Evolutionary conservation across 768 basidiomycete genomes (phyloP).

Genomic region (Dioszegia hungarica): DNA sequence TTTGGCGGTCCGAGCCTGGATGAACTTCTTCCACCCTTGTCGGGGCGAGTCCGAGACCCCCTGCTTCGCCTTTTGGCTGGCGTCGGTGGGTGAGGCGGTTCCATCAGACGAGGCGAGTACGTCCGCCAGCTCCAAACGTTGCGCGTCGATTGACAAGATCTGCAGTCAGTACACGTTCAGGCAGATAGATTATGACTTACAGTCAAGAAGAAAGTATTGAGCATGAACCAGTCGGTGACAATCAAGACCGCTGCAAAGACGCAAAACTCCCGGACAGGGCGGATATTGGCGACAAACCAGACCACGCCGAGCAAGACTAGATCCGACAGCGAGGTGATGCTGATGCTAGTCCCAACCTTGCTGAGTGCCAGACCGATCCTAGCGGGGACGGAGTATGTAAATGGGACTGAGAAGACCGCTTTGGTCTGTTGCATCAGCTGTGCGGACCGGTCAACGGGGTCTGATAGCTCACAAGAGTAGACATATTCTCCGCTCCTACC

Average conservation of each 20-base stretch:
- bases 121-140: slow-evolving; percentile 84
- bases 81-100: neutral
- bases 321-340: slow-evolving; percentile 84
- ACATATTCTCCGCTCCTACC: slow-evolving; percentile 97
- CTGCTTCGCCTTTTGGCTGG: neutral
- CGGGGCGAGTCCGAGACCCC: slow-evolving; percentile 9
- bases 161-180: slow-evolving; percentile 5
- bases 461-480: slow-evolving; percentile 64
- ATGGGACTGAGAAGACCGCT: slow-evolving; percentile 40
- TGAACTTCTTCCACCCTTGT: slow-evolving; percentile 11
- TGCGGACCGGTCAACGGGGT: no score
- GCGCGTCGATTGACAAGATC: slow-evolving; percentile 83
- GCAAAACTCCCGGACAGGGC: slow-evolving; percentile 87
- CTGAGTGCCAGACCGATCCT: slow-evolving; percentile 87
- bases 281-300: slow-evolving; percentile 62
- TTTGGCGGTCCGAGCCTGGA: slow-evolving; percentile 16
- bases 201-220: slow-evolving; percentile 91
- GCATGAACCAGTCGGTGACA: slow-evolving; percentile 94
- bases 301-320: slow-evolving; percentile 72
- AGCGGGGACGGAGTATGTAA: slow-evolving; percentile 57
- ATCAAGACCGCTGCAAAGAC: slow-evolving; percentile 88
- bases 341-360: slow-evolving; percentile 82
- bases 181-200: slow-evolving; percentile 55
- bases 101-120: slow-evolving; percentile 49
- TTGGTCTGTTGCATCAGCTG: slow-evolving; percentile 18